Percentiles rank a stretch among this genome's conserved stretches.
Evolutionary conservation across 208 protist genomes (phyloP).

Genomic region (Kentomonas sorsogonicus): DNA sequence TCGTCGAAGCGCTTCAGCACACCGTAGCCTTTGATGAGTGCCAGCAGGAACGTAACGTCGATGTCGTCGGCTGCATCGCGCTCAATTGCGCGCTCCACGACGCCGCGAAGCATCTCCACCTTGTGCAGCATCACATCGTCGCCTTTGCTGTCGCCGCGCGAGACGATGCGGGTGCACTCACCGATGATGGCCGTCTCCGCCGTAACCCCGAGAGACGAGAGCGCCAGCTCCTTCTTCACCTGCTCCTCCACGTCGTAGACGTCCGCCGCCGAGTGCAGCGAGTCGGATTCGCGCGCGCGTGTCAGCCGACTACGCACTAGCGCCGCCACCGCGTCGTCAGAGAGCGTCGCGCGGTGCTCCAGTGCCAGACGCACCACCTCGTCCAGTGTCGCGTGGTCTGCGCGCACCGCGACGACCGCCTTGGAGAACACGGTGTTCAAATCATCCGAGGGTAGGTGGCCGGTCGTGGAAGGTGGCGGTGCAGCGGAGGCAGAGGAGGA

Average conservation of each 20-base stretch:
- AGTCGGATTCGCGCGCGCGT: too few species aligned
- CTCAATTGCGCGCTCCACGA: conserved; percentile 50
- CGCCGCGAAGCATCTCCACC: conserved; percentile 55
- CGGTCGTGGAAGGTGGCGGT: too few species aligned
- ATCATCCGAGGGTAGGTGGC: too few species aligned
- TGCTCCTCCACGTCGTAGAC: conserved; percentile 56
- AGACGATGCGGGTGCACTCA: conserved; percentile 69
- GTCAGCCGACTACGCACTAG: conserved; percentile 37
- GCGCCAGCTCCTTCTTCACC: conserved; percentile 37
- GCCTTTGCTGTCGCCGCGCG: conserved; percentile 33
- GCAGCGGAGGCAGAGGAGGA: too few species aligned
- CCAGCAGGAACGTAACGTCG: conserved; percentile 46
- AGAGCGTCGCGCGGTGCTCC: conserved; percentile 23
- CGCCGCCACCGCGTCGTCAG: conserved; percentile 47
- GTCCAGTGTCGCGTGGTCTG: conserved; percentile 22
- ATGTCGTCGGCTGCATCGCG: conserved; percentile 63
- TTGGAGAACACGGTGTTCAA: conserved; percentile 43
- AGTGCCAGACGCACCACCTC: conserved; percentile 32
- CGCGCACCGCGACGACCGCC: conserved; percentile 41
- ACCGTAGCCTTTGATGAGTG: conserved; percentile 82
- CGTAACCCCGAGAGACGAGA: conserved; percentile 46
- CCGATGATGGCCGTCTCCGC: conserved; percentile 71
- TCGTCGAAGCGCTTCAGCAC: conserved; percentile 69
- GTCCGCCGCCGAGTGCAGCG: conserved; percentile 6
- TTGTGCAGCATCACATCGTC: conserved; percentile 80